Percentiles rank a stretch among this genome's conserved stretches.
Evolutionary conservation across 2,329 filamentous ascomycete species (phyloP).

Genomic region (Gaeumannomyces sp.): DNA sequence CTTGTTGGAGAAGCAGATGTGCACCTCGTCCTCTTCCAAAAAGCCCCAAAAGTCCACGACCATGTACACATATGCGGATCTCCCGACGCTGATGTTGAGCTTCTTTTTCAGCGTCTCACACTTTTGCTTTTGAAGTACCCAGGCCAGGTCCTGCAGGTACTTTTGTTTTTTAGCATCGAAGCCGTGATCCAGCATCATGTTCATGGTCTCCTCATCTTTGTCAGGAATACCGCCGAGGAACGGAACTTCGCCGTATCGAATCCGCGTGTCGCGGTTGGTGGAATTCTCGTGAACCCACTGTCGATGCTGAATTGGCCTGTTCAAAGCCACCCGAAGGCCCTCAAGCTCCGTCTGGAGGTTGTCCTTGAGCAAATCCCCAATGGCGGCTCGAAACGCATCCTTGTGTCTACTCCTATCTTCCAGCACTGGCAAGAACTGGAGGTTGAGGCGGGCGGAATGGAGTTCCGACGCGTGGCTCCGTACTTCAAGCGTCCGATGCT

Average conservation of each 20-base stretch:
- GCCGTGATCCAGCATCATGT: slow-evolving; percentile 51
- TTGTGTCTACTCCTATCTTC: slow-evolving; percentile 48
- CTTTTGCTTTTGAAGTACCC: slow-evolving; percentile 40
- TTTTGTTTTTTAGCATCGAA: slow-evolving; percentile 46
- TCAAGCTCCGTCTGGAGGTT: slow-evolving; percentile 47
- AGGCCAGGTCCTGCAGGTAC: slow-evolving; percentile 43
- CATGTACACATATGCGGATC: slow-evolving; percentile 59
- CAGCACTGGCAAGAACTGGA: slow-evolving; percentile 64
- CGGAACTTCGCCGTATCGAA: slow-evolving; percentile 31
- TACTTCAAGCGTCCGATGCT: slow-evolving; percentile 62
- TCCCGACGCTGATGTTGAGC: slow-evolving; percentile 54
- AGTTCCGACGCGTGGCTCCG: slow-evolving; percentile 40
- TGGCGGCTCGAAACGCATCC: slow-evolving; percentile 34
- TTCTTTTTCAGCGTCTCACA: slow-evolving; percentile 48
- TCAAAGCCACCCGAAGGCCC: slow-evolving; percentile 43
- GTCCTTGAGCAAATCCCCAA: slow-evolving; percentile 43
- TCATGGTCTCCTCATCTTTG: slow-evolving; percentile 43
- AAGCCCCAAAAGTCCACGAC: slow-evolving; percentile 59
- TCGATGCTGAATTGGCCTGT: slow-evolving; percentile 42
- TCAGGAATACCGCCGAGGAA: slow-evolving; percentile 46
- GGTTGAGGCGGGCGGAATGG: slow-evolving; percentile 52
- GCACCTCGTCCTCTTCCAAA: slow-evolving; percentile 59
- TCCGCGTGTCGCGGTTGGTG: slow-evolving; percentile 27
- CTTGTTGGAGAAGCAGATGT: slow-evolving; percentile 61
- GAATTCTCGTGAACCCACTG: slow-evolving; percentile 45